phyloP scores from a whole-genome alignment of 108 stramenopile species.

The Nitzschia sp. region DNA sequence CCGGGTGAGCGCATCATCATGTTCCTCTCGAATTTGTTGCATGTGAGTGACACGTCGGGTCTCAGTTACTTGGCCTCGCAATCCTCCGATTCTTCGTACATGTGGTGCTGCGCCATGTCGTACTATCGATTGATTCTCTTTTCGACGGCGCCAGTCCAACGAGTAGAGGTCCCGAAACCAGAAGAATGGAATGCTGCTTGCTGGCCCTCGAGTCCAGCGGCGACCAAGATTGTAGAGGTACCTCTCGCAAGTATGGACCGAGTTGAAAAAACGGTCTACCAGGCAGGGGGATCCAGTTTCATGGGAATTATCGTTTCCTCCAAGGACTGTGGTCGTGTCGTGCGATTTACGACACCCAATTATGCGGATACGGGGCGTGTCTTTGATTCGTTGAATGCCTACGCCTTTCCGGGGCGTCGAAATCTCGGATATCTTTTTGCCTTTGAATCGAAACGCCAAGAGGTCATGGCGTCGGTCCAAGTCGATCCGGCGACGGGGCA shows the following conservation, averaged over 20 bases:
- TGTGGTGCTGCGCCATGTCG: conserved; percentile 88
- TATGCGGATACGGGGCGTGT: conserved; percentile 74
- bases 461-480: conserved; percentile 56
- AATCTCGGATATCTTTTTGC: conserved; percentile 90
- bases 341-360: conserved; percentile 71
- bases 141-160: conserved; percentile 28
- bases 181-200: conserved; percentile 37
- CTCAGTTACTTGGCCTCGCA: conserved; percentile 24
- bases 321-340: conserved; percentile 72
- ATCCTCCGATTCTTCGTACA: conserved; percentile 10
- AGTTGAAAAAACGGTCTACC: conserved; percentile 71
- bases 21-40: conserved; percentile 68
- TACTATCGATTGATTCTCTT: conserved; percentile 80
- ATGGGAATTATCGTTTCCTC: conserved; percentile 49
- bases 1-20: conserved; percentile 80
- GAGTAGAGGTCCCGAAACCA: conserved; percentile 14
- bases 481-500: conserved; percentile 38
- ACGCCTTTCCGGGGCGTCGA: conserved; percentile 87
- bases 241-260: conserved; percentile 82
- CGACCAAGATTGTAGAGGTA: conserved; percentile 64
- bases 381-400: conserved; percentile 74
- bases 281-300: conserved; percentile 26
- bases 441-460: conserved; percentile 79
- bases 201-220: conserved; percentile 24
- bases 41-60: conserved; percentile 69